phyloP scores from a whole-genome alignment of 768 basidiomycete species.

The Xanthoconium stramineum region DNA sequence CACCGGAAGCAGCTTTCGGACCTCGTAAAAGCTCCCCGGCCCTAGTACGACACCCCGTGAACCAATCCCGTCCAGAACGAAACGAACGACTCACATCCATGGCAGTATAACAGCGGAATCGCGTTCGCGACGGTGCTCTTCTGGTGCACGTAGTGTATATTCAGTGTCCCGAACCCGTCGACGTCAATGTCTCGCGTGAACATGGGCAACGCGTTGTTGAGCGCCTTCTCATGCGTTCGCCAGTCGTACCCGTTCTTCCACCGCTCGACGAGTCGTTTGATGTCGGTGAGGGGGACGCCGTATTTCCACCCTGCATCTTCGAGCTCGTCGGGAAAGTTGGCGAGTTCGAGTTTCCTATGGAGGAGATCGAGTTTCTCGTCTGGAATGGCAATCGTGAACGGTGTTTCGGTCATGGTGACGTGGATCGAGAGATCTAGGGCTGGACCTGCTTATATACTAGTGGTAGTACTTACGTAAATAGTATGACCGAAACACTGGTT shows the following conservation, averaged over 20 bases:
- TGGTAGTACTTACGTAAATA: too few species aligned
- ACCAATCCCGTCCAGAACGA: not conserved
- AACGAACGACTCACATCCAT: slow-evolving; percentile 45
- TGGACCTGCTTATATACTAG: too few species aligned
- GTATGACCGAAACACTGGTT: too few species aligned
- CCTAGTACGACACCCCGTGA: slow-evolving; percentile 26
- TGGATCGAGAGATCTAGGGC: too few species aligned
- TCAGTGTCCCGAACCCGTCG: slow-evolving; percentile 43
- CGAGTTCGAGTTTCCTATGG: slow-evolving; percentile 44
- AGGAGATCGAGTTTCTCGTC: slow-evolving; percentile 41
- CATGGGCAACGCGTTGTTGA: slow-evolving; percentile 54
- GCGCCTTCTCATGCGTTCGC: slow-evolving; percentile 47
- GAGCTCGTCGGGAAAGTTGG: slow-evolving; percentile 55
- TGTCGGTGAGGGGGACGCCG: slow-evolving; percentile 47
- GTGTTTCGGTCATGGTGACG: slow-evolving; percentile 1
- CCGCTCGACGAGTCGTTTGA: slow-evolving; percentile 44
- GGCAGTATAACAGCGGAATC: slow-evolving; percentile 58
- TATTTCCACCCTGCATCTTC: slow-evolving; percentile 49
- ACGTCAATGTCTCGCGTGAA: slow-evolving; percentile 52
- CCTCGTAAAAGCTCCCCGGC: slow-evolving; percentile 52
- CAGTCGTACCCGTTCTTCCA: slow-evolving; percentile 60
- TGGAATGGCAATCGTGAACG: slow-evolving; percentile 49
- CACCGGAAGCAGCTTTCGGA: not conserved
- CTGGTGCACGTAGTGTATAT: slow-evolving; percentile 60
- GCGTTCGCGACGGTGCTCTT: slow-evolving; percentile 43